A percentile compares a stretch with the other conserved stretches of the same genome.
Conservation (phyloP, 2,329 filamentous ascomycete genomes). For the Trichoderma sp. region DNA sequence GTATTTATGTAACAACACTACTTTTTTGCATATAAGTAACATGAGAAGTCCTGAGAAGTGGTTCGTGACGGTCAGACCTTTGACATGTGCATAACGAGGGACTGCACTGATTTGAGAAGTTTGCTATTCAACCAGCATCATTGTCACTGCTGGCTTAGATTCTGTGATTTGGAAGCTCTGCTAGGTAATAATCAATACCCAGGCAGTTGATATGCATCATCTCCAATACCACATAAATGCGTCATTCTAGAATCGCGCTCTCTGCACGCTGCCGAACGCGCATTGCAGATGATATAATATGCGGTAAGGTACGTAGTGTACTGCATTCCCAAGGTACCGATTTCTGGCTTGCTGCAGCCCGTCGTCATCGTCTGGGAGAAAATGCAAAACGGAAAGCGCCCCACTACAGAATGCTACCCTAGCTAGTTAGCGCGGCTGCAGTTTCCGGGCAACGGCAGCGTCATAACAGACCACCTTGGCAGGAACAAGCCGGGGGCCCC, state of each 20-base stretch:
- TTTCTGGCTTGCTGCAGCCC: conserved; percentile 8
- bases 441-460: conserved; percentile 19
- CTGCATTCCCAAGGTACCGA: background rate
- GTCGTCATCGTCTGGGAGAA: conserved; percentile 4
- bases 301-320: background rate
- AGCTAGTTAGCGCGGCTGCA: conserved; percentile 13
- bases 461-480: conserved; percentile 19
- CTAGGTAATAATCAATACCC: background rate
- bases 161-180: background rate
- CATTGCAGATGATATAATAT: background rate
- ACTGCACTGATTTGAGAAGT: background rate
- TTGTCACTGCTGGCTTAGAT: background rate
- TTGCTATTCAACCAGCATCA: background rate
- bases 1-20: conserved; percentile 1
- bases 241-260: background rate
- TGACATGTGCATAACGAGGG: background rate
- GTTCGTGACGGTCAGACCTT: background rate
- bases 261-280: background rate
- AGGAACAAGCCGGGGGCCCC: conserved; percentile 13
- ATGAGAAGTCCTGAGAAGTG: background rate
- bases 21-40: background rate
- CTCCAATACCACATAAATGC: background rate
- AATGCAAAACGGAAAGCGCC: background rate
- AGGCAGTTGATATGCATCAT: background rate
- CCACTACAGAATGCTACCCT: conserved; percentile 11